phyloP scores from a whole-genome alignment of 345 rosid genomes.

The Pseudoturritis turrita region DNA sequence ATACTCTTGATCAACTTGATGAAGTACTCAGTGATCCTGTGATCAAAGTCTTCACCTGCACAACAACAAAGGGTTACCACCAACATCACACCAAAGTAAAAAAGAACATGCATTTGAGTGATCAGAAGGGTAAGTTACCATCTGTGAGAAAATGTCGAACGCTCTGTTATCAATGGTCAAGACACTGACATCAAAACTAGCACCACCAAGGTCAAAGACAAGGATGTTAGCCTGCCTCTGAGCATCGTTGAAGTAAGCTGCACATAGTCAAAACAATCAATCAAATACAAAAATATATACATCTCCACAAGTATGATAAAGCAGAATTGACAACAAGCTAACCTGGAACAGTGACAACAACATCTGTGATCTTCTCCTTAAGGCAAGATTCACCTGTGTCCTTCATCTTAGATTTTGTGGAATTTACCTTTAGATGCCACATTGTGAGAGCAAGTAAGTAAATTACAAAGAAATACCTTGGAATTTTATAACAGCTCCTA shows the following conservation, averaged over 20 bases:
- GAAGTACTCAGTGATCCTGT: slow-evolving; percentile 55
- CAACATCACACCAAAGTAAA: background rate
- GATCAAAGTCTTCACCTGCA: slow-evolving; percentile 59
- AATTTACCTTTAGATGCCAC: slow-evolving; percentile 66
- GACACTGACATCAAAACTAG: slow-evolving; percentile 33
- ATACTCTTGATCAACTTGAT: slow-evolving; percentile 60
- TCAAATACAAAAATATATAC: no score
- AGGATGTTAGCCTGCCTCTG: slow-evolving; percentile 35
- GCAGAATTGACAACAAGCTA: background rate
- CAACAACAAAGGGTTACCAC: background rate
- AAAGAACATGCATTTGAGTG: background rate
- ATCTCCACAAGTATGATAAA: no score
- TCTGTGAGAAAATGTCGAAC: slow-evolving; percentile 33
- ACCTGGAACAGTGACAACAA: slow-evolving; percentile 65
- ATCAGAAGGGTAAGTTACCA: slow-evolving; percentile 6
- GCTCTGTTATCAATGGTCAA: slow-evolving; percentile 33
- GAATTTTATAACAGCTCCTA: background rate
- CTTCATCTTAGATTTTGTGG: slow-evolving; percentile 95
- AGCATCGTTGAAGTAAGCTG: slow-evolving; percentile 38
- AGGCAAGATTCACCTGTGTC: slow-evolving; percentile 97
- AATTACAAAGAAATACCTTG: background rate
- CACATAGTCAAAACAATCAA: background rate
- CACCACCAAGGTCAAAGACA: slow-evolving; percentile 34
- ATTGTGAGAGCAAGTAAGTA: slow-evolving; percentile 6
- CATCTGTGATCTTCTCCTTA: slow-evolving; percentile 90